phyloP scores from a whole-genome alignment of 331 rosid species.

The Phaseolus coccineus region DNA sequence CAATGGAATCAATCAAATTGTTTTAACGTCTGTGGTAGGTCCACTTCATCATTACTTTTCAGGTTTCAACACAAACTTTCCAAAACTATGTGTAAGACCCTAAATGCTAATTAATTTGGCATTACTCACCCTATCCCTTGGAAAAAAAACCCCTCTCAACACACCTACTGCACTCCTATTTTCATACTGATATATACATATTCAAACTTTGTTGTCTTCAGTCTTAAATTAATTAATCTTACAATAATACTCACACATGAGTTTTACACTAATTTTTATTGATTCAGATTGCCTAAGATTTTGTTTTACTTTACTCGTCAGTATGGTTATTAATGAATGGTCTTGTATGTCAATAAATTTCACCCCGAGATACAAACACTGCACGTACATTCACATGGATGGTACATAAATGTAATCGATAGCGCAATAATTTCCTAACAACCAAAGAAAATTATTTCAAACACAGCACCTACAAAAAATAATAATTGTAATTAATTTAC shows the following conservation, averaged over 20 bases:
- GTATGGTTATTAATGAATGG: slow-evolving; percentile 31
- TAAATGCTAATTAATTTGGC: slow-evolving; percentile 37
- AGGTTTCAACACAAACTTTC: slow-evolving; percentile 33
- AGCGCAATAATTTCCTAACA: slow-evolving; percentile 37
- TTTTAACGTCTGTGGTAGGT: slow-evolving; percentile 50
- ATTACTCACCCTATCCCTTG: neutral
- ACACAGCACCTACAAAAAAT: neutral
- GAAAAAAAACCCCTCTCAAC: neutral
- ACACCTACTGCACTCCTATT: neutral
- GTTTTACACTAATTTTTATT: neutral
- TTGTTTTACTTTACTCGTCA: slow-evolving; percentile 8
- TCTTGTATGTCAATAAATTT: slow-evolving; percentile 43
- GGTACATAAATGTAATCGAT: slow-evolving; percentile 43
- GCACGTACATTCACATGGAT: slow-evolving; percentile 55
- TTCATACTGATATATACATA: neutral
- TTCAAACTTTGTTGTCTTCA: neutral
- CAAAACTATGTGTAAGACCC: slow-evolving; percentile 29
- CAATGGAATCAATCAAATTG: slow-evolving; percentile 45
- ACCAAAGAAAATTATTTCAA: neutral
- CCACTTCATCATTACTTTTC: slow-evolving; percentile 43
- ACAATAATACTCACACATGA: neutral
- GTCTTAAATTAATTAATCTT: neutral
- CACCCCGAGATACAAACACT: slow-evolving; percentile 35
- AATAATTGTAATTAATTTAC: neutral
- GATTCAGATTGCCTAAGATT: slow-evolving; percentile 12